Evolutionary conservation across 371 early-diverging fungal genomes (phyloP).

Genomic region (Apophysomyces sp.): DNA sequence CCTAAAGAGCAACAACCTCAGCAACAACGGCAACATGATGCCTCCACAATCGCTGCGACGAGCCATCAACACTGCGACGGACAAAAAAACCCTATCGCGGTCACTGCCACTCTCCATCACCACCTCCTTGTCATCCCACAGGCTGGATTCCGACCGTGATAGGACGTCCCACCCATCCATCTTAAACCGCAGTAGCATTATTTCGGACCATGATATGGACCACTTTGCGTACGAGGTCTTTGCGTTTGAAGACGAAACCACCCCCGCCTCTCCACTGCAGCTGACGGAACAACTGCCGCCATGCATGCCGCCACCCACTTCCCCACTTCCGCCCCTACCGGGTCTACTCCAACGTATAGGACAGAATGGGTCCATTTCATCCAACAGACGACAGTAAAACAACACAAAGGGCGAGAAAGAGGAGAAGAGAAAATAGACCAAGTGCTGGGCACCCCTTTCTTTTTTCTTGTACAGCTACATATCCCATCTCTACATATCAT

Average conservation of each 20-base stretch:
- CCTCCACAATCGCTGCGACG: background rate
- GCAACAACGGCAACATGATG: too few relatives aligned
- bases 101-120: background rate
- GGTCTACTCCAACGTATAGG: background rate
- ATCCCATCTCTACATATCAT: background rate
- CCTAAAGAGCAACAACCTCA: background rate
- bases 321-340: constrained; percentile 11
- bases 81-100: background rate
- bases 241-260: background rate
- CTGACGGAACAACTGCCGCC: background rate
- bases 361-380: background rate
- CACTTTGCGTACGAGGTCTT: background rate
- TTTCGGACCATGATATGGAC: background rate
- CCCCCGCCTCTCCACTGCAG: background rate
- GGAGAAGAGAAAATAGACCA: background rate
- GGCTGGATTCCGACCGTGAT: background rate
- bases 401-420: background rate
- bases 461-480: background rate
- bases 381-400: background rate
- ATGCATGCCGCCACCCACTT: constrained; percentile 6
- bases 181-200: background rate
- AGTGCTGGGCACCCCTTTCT: constrained; percentile 1
- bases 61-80: background rate
- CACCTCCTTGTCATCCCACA: background rate
- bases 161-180: background rate